phyloP scores from a whole-genome alignment of 768 basidiomycete genomes.

The Boletus barrowsii region DNA sequence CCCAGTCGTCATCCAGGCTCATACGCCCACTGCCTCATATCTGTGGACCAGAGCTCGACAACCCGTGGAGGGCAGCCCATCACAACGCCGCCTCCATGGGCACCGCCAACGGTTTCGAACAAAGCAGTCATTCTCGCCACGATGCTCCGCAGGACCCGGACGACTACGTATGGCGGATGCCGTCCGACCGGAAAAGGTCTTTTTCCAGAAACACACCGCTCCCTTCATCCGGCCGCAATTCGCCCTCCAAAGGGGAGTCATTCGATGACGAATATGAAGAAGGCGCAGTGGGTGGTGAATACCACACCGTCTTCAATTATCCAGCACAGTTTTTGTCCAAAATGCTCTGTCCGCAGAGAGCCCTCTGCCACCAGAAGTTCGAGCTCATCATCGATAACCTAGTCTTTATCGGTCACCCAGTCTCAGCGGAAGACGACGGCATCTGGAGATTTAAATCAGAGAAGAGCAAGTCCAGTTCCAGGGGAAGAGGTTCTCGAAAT shows the following conservation, averaged over 20 bases:
- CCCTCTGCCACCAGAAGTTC: constrained; percentile 92
- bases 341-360: constrained; percentile 71
- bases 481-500: constrained; percentile 57
- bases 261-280: constrained; percentile 34
- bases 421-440: constrained; percentile 72
- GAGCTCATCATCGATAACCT: constrained; percentile 90
- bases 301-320: constrained; percentile 75
- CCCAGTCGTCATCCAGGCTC: constrained; percentile 61
- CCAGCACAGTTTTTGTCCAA: constrained; percentile 77
- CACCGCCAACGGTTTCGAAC: constrained; percentile 16
- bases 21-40: constrained; percentile 64
- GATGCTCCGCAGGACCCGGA: constrained; percentile 27
- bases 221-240: constrained; percentile 48
- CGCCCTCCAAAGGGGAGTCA: constrained; percentile 46
- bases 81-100: constrained; percentile 36
- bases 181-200: constrained; percentile 51
- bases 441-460: constrained; percentile 75
- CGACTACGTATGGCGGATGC: constrained; percentile 65
- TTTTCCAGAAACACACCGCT: constrained; percentile 44
- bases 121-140: background rate
- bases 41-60: constrained; percentile 51
- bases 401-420: constrained; percentile 93
- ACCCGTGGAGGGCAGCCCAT: constrained; percentile 69
- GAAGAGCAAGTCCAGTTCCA: constrained; percentile 45
- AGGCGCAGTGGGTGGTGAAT: constrained; percentile 44